phyloP scores from a whole-genome alignment of 129 eudicot genomes.

The Flaveria bidentis region DNA sequence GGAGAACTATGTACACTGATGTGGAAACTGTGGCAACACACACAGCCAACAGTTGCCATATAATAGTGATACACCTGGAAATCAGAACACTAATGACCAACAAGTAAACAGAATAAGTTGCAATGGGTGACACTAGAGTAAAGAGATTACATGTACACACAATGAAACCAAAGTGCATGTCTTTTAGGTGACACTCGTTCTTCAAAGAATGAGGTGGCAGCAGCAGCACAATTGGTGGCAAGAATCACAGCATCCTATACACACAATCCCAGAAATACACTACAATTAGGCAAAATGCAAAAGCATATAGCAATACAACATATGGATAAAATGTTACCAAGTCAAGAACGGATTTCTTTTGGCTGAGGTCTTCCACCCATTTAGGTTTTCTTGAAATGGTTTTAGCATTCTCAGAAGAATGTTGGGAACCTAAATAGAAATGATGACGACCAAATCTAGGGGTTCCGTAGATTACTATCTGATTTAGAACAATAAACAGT shows the following conservation, averaged over 20 bases:
- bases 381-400: slow-evolving; percentile 54
- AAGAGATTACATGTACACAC: slow-evolving; percentile 48
- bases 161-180: slow-evolving; percentile 24
- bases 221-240: slow-evolving; percentile 71
- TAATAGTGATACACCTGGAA: slow-evolving; percentile 54
- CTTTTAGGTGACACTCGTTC: slow-evolving; percentile 34
- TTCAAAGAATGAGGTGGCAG: slow-evolving; percentile 59
- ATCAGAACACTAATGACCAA: slow-evolving; percentile 18
- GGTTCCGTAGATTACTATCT: slow-evolving; percentile 82
- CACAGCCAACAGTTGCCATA: slow-evolving; percentile 61
- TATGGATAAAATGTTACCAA: slow-evolving; percentile 52
- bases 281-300: slow-evolving; percentile 19
- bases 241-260: slow-evolving; percentile 68
- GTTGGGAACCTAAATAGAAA: slow-evolving; percentile 53
- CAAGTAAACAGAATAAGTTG: background rate
- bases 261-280: slow-evolving; percentile 18
- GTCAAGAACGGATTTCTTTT: slow-evolving; percentile 52
- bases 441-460: slow-evolving; percentile 83
- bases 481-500: slow-evolving; percentile 33
- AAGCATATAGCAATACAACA: background rate
- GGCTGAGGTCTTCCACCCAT: slow-evolving; percentile 72
- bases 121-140: slow-evolving; percentile 16
- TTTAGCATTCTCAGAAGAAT: slow-evolving; percentile 37
- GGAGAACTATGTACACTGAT: slow-evolving; percentile 55
- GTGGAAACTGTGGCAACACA: slow-evolving; percentile 68